These are phyloP conservation scores for Glaciozyma antarctica DNA, from an alignment of 768 basidiomycete species.

Conservation along the genomic window DNA sequence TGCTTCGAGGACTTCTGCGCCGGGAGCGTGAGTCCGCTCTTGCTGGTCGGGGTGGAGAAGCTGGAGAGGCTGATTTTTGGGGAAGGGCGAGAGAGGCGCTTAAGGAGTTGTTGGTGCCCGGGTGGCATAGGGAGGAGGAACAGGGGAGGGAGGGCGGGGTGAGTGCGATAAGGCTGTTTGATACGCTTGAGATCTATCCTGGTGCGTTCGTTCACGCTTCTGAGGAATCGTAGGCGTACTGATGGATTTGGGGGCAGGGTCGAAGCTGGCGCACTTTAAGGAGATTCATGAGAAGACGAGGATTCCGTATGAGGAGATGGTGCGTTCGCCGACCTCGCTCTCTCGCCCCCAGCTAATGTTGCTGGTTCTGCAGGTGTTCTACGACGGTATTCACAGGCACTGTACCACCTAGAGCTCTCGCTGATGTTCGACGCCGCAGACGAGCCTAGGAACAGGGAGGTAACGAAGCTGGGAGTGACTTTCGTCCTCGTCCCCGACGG, in stretches of 20 bases:
- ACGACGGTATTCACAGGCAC: slow-evolving; percentile 62
- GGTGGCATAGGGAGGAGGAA: slow-evolving; percentile 25
- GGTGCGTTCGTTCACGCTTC: slow-evolving; percentile 22
- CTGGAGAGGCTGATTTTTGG: neutral
- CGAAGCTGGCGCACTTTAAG: slow-evolving; percentile 73
- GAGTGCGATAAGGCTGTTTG: slow-evolving; percentile 40
- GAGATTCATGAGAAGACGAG: slow-evolving; percentile 61
- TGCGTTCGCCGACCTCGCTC: slow-evolving; percentile 35
- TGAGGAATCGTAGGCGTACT: no score
- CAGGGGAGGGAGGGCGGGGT: slow-evolving; percentile 24
- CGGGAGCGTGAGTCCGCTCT: slow-evolving; percentile 52
- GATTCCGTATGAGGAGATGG: slow-evolving; percentile 73
- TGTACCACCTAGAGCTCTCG: slow-evolving; percentile 32
- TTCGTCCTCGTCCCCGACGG: slow-evolving; percentile 64
- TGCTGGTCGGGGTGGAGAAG: neutral
- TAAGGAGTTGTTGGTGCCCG: slow-evolving; percentile 40
- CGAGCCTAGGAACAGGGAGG: slow-evolving; percentile 31
- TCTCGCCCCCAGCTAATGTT: neutral
- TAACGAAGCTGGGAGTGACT: slow-evolving; percentile 56
- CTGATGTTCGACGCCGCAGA: slow-evolving; percentile 5
- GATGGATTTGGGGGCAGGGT: slow-evolving; percentile 45
- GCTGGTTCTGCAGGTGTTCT: slow-evolving; percentile 45
- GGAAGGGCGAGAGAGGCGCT: slow-evolving; percentile 66
- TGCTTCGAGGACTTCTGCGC: slow-evolving; percentile 70
- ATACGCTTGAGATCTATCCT: slow-evolving; percentile 43